Percentiles rank a stretch among this genome's conserved stretches.
phyloP scores from a whole-genome alignment of 257 asterid species.

The Capsicum rhomboideum region DNA sequence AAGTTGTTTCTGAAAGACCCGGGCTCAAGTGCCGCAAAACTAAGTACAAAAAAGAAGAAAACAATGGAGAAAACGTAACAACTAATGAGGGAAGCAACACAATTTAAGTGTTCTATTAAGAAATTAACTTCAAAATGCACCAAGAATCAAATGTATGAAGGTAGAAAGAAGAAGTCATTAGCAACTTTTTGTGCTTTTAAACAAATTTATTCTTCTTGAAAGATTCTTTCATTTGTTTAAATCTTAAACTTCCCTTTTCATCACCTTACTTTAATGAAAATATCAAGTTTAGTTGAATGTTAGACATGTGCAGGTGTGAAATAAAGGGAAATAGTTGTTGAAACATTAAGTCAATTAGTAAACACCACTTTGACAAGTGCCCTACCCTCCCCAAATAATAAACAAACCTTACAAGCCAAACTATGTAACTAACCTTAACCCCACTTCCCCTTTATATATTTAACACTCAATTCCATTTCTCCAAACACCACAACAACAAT shows the following conservation, averaged over 20 bases:
- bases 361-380: slow-evolving; percentile 20
- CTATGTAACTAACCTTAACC: slow-evolving; percentile 44
- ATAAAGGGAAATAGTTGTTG: slow-evolving; percentile 25
- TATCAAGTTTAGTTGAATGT: slow-evolving; percentile 37
- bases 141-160: too few relatives aligned
- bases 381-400: not conserved
- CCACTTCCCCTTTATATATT: slow-evolving; percentile 21
- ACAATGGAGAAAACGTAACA: too few relatives aligned
- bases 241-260: not conserved
- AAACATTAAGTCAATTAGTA: slow-evolving; percentile 12
- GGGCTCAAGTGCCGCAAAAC: too few relatives aligned
- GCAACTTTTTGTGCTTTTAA: not conserved
- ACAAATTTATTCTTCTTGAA: not conserved
- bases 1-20: too few relatives aligned
- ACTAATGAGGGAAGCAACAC: too few relatives aligned
- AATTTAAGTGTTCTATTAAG: too few relatives aligned
- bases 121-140: too few relatives aligned
- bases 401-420: slow-evolving; percentile 42
- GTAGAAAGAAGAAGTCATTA: not conserved
- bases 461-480: not conserved
- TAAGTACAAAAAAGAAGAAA: too few relatives aligned
- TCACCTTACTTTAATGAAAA: not conserved
- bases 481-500: not conserved
- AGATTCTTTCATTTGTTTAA: not conserved
- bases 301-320: slow-evolving; percentile 28